Percentiles rank a stretch among this genome's conserved stretches.
phyloP scores from a whole-genome alignment of 2,329 filamentous ascomycete species.

The Boeremia exigua region DNA sequence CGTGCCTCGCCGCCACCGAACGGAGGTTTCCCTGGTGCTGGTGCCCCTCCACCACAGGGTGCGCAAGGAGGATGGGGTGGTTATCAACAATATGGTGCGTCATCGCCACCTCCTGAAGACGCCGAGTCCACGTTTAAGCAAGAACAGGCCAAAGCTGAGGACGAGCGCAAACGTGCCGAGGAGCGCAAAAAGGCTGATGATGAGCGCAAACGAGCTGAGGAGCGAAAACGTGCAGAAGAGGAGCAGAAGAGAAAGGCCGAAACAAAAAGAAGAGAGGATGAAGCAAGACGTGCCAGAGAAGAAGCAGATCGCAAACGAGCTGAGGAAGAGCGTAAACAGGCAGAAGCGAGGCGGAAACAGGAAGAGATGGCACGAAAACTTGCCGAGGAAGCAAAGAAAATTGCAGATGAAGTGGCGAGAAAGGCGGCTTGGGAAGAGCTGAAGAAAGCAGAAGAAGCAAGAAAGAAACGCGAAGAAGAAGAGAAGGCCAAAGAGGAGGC shows the following conservation, averaged over 20 bases:
- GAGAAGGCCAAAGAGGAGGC: slow-evolving; percentile 57
- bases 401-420: slow-evolving; percentile 54
- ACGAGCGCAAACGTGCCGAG: slow-evolving; percentile 68
- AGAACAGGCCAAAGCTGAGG: slow-evolving; percentile 54
- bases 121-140: slow-evolving; percentile 39
- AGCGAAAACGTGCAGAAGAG: slow-evolving; percentile 27
- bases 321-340: slow-evolving; percentile 29
- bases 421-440: slow-evolving; percentile 50
- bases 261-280: slow-evolving; percentile 39
- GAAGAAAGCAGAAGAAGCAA: slow-evolving; percentile 44
- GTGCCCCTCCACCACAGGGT: slow-evolving; percentile 40
- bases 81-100: slow-evolving; percentile 41
- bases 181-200: slow-evolving; percentile 22
- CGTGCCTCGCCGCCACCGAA: slow-evolving; percentile 39
- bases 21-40: slow-evolving; percentile 42
- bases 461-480: slow-evolving; percentile 41
- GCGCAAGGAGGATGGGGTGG: slow-evolving; percentile 32
- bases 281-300: slow-evolving; percentile 45
- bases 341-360: slow-evolving; percentile 47
- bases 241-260: slow-evolving; percentile 51
- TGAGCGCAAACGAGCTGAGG: too few species aligned
- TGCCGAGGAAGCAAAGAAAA: slow-evolving; percentile 55
- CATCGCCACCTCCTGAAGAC: slow-evolving; percentile 40
- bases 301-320: slow-evolving; percentile 51
- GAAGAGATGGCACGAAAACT: slow-evolving; percentile 50